Conservation (phyloP, 1,139 yeast genomes). For the Scheffersomyces quercinus region DNA sequence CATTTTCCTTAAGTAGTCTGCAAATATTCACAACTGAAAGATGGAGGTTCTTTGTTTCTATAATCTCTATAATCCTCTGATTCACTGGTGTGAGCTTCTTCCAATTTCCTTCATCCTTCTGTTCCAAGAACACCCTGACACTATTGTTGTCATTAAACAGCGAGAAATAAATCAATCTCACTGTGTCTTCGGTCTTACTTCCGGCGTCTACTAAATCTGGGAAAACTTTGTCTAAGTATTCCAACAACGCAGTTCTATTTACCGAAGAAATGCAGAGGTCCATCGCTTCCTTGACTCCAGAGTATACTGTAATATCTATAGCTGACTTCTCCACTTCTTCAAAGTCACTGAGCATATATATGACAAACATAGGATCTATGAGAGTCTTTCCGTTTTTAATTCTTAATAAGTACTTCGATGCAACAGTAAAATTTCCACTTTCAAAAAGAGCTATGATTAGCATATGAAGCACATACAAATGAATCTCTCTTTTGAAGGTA, state of each 20-base stretch:
- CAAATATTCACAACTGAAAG: conserved; percentile 6
- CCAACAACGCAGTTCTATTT: conserved; percentile 2
- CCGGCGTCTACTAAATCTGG: conserved; percentile 6
- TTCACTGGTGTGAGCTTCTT: conserved; percentile 2
- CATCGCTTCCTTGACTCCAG: conserved; percentile 6
- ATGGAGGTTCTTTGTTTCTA: conserved; percentile 1
- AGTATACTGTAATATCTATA: background rate
- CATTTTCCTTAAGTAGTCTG: conserved; percentile 10
- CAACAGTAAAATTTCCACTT: conserved; percentile 5
- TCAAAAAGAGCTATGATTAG: conserved; percentile 9
- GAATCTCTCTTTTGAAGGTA: conserved; percentile 7
- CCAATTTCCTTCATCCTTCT: conserved; percentile 13
- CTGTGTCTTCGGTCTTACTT: background rate
- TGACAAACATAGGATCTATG: conserved; percentile 16
- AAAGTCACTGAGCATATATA: conserved; percentile 9
- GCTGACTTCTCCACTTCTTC: conserved; percentile 1
- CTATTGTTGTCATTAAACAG: conserved; percentile 1
- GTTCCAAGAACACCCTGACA: conserved; percentile 3
- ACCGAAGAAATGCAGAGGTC: background rate
- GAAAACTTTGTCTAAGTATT: conserved; percentile 10
- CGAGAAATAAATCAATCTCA: conserved; percentile 9
- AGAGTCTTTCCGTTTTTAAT: conserved; percentile 13
- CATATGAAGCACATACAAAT: conserved; percentile 12
- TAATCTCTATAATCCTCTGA: conserved; percentile 5
- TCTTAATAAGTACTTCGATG: conserved; percentile 11